Conservation (phyloP, 208 protist genomes). For the Trichomonas gallinae region DNA sequence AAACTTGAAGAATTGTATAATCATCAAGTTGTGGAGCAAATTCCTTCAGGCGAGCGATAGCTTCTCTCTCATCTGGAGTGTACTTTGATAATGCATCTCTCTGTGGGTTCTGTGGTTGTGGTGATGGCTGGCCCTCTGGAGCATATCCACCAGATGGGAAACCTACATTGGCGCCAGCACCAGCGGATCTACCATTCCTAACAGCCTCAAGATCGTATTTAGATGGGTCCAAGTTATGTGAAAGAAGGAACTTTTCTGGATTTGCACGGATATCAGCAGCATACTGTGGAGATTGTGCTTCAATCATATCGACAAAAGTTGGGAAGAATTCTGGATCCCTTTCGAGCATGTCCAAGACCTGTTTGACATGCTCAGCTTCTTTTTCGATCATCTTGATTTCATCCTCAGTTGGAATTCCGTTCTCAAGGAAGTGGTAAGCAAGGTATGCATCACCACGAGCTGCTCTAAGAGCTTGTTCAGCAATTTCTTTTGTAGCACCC, state of each 20-base stretch:
- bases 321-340: background rate
- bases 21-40: background rate
- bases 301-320: background rate
- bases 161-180: background rate
- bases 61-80: background rate
- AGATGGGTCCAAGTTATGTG: background rate
- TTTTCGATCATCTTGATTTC: background rate
- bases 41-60: background rate
- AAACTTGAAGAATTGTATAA: slow-evolving; percentile 3
- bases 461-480: background rate
- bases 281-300: background rate
- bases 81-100: background rate
- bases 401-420: background rate
- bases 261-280: background rate
- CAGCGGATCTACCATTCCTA: background rate
- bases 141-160: background rate
- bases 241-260: background rate
- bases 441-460: background rate
- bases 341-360: background rate
- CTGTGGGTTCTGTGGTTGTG: background rate
- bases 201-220: background rate
- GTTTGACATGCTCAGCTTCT: background rate
- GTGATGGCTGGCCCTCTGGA: background rate
- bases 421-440: background rate
- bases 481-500: background rate